Percentiles rank a stretch among this genome's conserved stretches.
These are phyloP conservation scores for Sporisorium exsertum DNA, from an alignment of 1,284 basidiomycete genomes.

Conservation along the genomic window DNA sequence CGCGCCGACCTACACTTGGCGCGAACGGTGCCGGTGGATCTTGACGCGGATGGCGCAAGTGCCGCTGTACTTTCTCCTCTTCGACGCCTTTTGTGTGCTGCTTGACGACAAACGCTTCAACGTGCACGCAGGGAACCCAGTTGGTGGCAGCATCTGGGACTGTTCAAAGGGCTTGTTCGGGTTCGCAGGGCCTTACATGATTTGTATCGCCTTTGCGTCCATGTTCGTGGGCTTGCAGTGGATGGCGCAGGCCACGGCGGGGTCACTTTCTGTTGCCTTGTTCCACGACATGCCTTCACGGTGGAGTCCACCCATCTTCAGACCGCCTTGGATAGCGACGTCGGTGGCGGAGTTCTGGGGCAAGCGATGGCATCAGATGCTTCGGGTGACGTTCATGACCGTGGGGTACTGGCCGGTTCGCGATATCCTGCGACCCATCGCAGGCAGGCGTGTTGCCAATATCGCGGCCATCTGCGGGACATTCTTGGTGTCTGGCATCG, in stretches of 20 bases:
- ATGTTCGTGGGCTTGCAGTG: constrained; percentile 15
- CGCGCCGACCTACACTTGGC: constrained; percentile 6
- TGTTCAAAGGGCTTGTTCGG: constrained; percentile 19
- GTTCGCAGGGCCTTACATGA: constrained; percentile 22
- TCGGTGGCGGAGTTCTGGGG: constrained; percentile 39
- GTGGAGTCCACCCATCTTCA: constrained; percentile 35
- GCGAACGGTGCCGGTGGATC: constrained; percentile 21
- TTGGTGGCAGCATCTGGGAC: constrained; percentile 34
- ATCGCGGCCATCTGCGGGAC: constrained; percentile 23
- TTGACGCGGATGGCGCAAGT: not conserved
- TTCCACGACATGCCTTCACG: constrained; percentile 13
- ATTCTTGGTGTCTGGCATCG: constrained; percentile 33
- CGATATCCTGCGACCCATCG: not conserved
- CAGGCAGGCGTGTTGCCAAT: constrained; percentile 12
- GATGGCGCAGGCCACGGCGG: constrained; percentile 4
- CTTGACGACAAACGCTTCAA: constrained; percentile 34
- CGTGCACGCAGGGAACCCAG: constrained; percentile 1
- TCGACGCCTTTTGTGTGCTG: constrained; percentile 26
- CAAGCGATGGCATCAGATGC: constrained; percentile 44
- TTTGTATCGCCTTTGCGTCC: constrained; percentile 15
- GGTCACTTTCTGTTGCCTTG: constrained; percentile 9
- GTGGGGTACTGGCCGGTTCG: constrained; percentile 30
- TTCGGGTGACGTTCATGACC: constrained; percentile 34
- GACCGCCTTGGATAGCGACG: constrained; percentile 16
- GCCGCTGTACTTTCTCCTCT: constrained; percentile 11